Evolutionary conservation across 176 grass and related monocot species (phyloP).

Genomic region (Musa troglodytarum): DNA sequence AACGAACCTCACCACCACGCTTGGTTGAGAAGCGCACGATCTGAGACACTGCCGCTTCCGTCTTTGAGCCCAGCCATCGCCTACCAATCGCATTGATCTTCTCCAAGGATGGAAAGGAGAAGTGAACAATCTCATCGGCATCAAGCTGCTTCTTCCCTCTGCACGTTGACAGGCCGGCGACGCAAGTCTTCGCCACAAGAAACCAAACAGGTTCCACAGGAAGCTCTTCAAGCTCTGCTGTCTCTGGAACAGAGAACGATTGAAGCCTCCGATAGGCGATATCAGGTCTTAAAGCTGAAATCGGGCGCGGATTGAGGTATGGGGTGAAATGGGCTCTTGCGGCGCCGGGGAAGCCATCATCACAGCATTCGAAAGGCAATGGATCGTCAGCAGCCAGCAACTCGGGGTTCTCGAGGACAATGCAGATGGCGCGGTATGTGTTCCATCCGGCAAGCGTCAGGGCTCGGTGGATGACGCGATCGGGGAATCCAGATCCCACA

Average conservation of each 20-base stretch:
- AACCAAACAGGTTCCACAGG: conserved; percentile 61
- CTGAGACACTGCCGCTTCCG: conserved; percentile 32
- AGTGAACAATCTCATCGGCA: conserved; percentile 69
- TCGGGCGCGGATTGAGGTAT: conserved; percentile 66
- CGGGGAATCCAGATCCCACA: conserved; percentile 26
- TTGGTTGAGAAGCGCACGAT: conserved; percentile 91
- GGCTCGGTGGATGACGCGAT: conserved; percentile 32
- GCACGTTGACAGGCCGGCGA: conserved; percentile 61
- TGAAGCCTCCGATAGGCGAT: conserved; percentile 27
- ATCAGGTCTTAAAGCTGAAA: conserved; percentile 36
- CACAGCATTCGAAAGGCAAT: background rate
- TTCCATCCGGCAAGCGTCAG: conserved; percentile 49
- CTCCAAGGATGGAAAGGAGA: conserved; percentile 49
- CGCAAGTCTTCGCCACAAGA: conserved; percentile 56
- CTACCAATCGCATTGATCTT: conserved; percentile 15
- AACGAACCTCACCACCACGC: conserved; percentile 64
- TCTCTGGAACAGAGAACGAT: conserved; percentile 33
- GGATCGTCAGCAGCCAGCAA: background rate
- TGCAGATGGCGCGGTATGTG: conserved; percentile 50
- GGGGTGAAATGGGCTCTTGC: conserved; percentile 39
- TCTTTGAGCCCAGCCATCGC: conserved; percentile 34
- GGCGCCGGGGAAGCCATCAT: conserved; percentile 15
- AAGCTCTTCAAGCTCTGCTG: conserved; percentile 64
- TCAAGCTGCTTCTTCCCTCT: conserved; percentile 46
- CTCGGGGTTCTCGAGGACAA: conserved; percentile 37